Percentiles rank a stretch among this genome's conserved stretches.
Conservation (phyloP, 768 basidiomycete species). For the Russula griseocarnosa region DNA sequence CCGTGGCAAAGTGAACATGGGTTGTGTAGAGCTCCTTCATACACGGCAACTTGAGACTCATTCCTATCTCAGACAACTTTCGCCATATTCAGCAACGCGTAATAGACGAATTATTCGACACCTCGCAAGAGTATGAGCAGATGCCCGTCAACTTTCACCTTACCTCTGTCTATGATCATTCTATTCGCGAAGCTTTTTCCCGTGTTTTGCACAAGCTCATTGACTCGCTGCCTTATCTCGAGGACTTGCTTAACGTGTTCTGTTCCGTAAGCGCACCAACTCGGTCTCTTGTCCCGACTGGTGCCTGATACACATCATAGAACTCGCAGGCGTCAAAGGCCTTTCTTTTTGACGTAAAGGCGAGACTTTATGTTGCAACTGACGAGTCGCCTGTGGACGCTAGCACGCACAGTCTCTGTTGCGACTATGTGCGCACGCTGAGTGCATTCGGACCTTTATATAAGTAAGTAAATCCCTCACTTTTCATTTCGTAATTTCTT, state of each 20-base stretch:
- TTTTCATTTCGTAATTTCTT: background rate
- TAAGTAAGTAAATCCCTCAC: constrained; percentile 58
- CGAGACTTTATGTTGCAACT: constrained; percentile 87
- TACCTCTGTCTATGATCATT: constrained; percentile 91
- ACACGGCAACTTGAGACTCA: constrained; percentile 8
- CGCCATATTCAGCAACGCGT: constrained; percentile 86
- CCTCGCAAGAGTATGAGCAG: constrained; percentile 70
- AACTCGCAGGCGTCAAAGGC: constrained; percentile 92
- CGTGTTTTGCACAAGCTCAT: constrained; percentile 83
- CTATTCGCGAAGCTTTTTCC: constrained; percentile 89
- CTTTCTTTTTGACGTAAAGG: constrained; percentile 84
- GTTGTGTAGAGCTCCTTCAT: background rate
- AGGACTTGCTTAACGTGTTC: constrained; percentile 83
- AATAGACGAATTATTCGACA: constrained; percentile 74
- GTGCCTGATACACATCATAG: constrained; percentile 38
- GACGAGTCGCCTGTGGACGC: constrained; percentile 90
- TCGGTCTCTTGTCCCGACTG: no score
- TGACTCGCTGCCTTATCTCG: constrained; percentile 78
- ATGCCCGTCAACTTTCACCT: constrained; percentile 82
- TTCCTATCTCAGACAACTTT: constrained; percentile 65
- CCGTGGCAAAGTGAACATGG: background rate
- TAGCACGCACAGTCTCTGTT: constrained; percentile 83
- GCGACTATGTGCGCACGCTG: constrained; percentile 85
- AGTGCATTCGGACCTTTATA: constrained; percentile 84
- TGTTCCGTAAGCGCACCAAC: constrained; percentile 51